Evolutionary conservation across 2,329 filamentous ascomycete species (phyloP), one percentile per base, ranked within the genome.

Genomic region (Chrysoporthe puriensis): DNA sequence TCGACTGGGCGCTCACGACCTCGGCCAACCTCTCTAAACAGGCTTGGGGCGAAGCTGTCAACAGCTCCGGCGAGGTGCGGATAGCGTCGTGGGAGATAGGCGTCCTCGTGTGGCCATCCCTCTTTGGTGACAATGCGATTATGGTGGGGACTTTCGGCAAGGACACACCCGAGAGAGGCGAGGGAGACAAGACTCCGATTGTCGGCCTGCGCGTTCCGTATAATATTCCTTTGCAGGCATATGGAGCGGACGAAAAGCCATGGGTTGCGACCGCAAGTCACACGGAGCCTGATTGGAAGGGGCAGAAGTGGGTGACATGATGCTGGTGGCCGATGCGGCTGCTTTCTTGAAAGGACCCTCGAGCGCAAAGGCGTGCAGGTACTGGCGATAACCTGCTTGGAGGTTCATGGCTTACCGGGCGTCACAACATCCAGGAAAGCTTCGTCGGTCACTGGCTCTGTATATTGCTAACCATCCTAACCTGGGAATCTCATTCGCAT

Each of bases 21-120:
- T 96, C 92, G n/a, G 93, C 94, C n/a, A 97, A 97, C 72, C 77
- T 97, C 2, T 96, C 92, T 1, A 95, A 90, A 70, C 93, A 97
- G 78, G 94, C 94, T 0, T 97, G 94, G 94, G 94, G 94, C 1
- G 88, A 91, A 48, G 82, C 85, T 2, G 77, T 76, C 1, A 87
- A 85, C 69, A 77, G 81, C 3, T 80, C 83, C 0, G 87, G 86
- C 0, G 86, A 92, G 73, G 80, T 93, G 42, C 85, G 90, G 46
- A 87, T 97, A 40, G 89, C 90, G 67, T 96, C 92, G 42, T 97
- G 90, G 82, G 94, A 97, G 76, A 86, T 93, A 43, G 94, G 94
- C 0, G 92, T 97, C 1, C 76, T 97, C 59, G 85, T 97, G 0
- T 96, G 93, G 92, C 93, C 94, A 0, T 87, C 78, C 8, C 75